phyloP scores from a whole-genome alignment of 2,329 filamentous ascomycete species.

The Tetracladium maxilliforme region DNA sequence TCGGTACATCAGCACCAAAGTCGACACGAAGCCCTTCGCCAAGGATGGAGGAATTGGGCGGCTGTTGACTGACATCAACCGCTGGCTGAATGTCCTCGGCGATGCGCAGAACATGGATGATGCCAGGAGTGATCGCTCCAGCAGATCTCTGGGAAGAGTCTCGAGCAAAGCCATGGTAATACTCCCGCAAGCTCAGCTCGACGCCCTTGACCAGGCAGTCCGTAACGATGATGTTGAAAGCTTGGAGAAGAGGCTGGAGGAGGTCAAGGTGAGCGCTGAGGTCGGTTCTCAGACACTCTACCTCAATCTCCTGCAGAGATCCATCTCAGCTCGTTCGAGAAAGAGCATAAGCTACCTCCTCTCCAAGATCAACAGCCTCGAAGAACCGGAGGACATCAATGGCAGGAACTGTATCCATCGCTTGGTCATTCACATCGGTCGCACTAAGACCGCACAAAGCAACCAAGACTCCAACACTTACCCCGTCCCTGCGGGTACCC shows the following conservation, averaged over 20 bases:
- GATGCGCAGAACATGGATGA: conserved; percentile 70
- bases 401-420: conserved; percentile 87
- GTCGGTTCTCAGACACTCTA: conserved; percentile 49
- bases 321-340: conserved; percentile 56
- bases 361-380: conserved; percentile 51
- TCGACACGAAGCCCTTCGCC: conserved; percentile 78
- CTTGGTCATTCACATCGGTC: conserved; percentile 80
- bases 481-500: conserved; percentile 32
- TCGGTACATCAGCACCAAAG: conserved; percentile 78
- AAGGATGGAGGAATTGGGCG: conserved; percentile 48
- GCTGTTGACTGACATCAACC: conserved; percentile 61
- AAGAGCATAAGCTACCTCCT: conserved; percentile 60
- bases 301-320: conserved; percentile 65
- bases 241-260: conserved; percentile 40
- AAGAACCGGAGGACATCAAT: conserved; percentile 87
- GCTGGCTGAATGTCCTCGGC: conserved; percentile 73
- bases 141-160: conserved; percentile 59
- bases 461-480: conserved; percentile 26
- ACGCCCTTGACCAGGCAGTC: conserved; percentile 58
- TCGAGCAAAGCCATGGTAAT: conserved; percentile 63
- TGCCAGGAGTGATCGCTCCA: conserved; percentile 52
- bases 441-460: conserved; percentile 36
- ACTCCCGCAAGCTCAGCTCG: conserved; percentile 52
- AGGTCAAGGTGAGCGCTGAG: conserved; percentile 37
- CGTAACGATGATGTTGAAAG: conserved; percentile 47